These are phyloP conservation scores for Dentipellis fragilis DNA, from an alignment of 768 basidiomycete genomes.

Conservation along the genomic window DNA sequence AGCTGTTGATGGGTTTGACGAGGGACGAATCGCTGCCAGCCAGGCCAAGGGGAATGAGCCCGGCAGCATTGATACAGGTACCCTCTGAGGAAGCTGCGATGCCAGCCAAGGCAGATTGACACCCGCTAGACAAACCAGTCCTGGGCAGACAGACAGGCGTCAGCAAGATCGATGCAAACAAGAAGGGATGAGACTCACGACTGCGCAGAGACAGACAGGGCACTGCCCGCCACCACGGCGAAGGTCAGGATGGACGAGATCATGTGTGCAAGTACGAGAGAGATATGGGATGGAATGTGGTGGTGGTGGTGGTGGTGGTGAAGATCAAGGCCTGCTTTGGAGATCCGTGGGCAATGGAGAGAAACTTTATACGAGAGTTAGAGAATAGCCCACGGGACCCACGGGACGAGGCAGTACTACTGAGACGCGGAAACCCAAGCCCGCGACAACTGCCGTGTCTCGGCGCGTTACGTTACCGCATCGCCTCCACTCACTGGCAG, in stretches of 20 bases:
- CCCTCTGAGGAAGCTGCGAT: constrained; percentile 35
- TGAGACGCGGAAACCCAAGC: no score
- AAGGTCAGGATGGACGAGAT: constrained; percentile 1
- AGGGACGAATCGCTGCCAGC: constrained; percentile 28
- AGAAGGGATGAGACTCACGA: constrained; percentile 7
- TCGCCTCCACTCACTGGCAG: no score
- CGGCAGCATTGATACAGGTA: constrained; percentile 38
- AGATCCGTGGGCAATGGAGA: no score
- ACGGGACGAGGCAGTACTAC: no score
- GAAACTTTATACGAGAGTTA: no score
- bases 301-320: not conserved
- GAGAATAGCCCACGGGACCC: no score
- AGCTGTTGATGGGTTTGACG: constrained; percentile 41
- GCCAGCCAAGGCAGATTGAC: constrained; percentile 34
- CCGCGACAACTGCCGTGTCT: no score
- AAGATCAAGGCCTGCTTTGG: not conserved
- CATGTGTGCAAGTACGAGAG: not conserved
- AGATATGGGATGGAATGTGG: not conserved
- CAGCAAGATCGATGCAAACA: not conserved
- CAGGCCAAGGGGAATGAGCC: constrained; percentile 32
- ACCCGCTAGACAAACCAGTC: constrained; percentile 32
- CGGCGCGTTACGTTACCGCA: no score
- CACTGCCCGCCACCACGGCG: constrained; percentile 11
- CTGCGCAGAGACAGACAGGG: constrained; percentile 14
- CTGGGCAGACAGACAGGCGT: not conserved